Evolutionary conservation across 2,329 filamentous ascomycete species (phyloP).

Genomic region (Monosporascus sp.): DNA sequence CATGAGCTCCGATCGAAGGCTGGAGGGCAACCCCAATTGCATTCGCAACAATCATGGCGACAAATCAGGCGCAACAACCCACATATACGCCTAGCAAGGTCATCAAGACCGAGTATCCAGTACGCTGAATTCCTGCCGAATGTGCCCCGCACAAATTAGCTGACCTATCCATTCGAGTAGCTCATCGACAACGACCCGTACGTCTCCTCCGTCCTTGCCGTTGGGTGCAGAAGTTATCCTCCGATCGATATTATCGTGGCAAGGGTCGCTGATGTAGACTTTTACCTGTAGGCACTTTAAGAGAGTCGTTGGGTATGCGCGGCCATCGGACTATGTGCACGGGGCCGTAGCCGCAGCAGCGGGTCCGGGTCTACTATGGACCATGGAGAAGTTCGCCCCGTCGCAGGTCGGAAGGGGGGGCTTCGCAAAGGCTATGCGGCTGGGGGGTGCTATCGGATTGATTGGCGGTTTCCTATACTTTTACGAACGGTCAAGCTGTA

Average conservation of each 20-base stretch:
- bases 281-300: constrained; percentile 70
- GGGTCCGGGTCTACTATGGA: constrained; percentile 66
- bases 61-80: constrained; percentile 26
- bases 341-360: constrained; percentile 64
- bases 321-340: constrained; percentile 73
- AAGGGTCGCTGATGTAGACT: constrained; percentile 1
- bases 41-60: constrained; percentile 33
- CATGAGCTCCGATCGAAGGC: constrained; percentile 10
- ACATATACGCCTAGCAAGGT: constrained; percentile 70
- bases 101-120: constrained; percentile 78
- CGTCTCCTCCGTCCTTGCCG: constrained; percentile 27
- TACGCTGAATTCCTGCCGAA: constrained; percentile 43
- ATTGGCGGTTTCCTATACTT: constrained; percentile 77
- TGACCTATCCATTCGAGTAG: constrained; percentile 45
- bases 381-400: constrained; percentile 80
- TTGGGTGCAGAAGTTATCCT: neutral
- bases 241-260: neutral
- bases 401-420: constrained; percentile 78
- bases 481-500: constrained; percentile 80
- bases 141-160: constrained; percentile 2
- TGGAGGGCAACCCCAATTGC: constrained; percentile 23
- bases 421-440: constrained; percentile 76
- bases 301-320: constrained; percentile 82
- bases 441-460: constrained; percentile 66
- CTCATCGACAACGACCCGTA: constrained; percentile 99